These are phyloP conservation scores for Persicaria tinctoria DNA, from an alignment of 148 eudicot genomes.

Conservation along the genomic window DNA sequence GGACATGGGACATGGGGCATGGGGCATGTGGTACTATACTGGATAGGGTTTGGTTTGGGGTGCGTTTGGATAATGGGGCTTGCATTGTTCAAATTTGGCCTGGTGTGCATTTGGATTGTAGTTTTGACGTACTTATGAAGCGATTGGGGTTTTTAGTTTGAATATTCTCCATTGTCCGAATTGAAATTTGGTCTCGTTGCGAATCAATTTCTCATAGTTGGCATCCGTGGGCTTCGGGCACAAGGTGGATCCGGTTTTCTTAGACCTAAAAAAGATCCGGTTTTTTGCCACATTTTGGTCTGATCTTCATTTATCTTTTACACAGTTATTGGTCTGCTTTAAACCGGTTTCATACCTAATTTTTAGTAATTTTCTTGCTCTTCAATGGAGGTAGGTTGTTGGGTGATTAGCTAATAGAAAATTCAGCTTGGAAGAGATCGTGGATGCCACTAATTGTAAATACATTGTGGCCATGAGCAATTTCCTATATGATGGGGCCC, in stretches of 20 bases:
- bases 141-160: not conserved
- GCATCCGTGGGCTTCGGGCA: not conserved
- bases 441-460: constrained; percentile 1
- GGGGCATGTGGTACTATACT: not conserved
- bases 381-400: constrained; percentile 1
- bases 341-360: constrained; percentile 8
- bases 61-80: not conserved
- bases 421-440: not conserved
- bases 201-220: not conserved
- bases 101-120: not conserved
- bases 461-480: not conserved
- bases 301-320: not conserved
- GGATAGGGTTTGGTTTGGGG: not conserved
- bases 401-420: constrained; percentile 9
- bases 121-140: not conserved
- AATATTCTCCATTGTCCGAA: too few relatives aligned
- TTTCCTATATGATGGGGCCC: constrained; percentile 2
- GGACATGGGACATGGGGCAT: too few relatives aligned
- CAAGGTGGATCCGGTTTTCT: not conserved
- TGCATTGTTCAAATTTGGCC: not conserved
- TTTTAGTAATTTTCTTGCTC: not conserved
- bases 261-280: not conserved
- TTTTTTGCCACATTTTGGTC: not conserved
- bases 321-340: constrained; percentile 1
- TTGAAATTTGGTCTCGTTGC: not conserved